Percentiles rank a stretch among this genome's conserved stretches.
phyloP scores from a whole-genome alignment of 2,329 filamentous ascomycete species.

The Aspergillus sp. region DNA sequence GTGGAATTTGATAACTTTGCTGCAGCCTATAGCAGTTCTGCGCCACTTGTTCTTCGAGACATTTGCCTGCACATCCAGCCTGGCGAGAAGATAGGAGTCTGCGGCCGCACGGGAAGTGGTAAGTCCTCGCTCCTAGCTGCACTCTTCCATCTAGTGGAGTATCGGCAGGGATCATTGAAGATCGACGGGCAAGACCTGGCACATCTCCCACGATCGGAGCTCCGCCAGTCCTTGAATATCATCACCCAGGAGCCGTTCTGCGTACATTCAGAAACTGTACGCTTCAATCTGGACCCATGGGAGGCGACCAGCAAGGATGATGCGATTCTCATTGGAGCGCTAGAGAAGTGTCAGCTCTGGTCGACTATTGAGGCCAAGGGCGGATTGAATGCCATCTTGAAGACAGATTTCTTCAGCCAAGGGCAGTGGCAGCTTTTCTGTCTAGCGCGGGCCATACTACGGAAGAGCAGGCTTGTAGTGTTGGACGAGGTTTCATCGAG shows the following conservation, averaged over 20 bases:
- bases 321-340: not conserved
- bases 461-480: not conserved
- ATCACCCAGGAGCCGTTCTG: not conserved
- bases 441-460: not conserved
- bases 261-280: not conserved
- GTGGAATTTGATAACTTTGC: not conserved
- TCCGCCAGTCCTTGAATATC: not conserved
- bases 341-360: not conserved
- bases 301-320: not conserved
- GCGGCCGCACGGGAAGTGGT: not conserved
- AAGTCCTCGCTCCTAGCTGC: not conserved
- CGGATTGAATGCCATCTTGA: not conserved
- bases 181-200: not conserved
- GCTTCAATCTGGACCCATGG: not conserved
- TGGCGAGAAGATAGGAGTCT: not conserved
- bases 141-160: not conserved
- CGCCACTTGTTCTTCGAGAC: not conserved
- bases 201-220: not conserved
- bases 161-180: not conserved
- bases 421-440: too few relatives aligned
- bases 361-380: too few relatives aligned
- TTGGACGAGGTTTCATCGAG: not conserved
- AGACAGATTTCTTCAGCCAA: not conserved
- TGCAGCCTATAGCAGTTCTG: not conserved
- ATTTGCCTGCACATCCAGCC: not conserved